Base-by-base conservation (phyloP, 2,329 filamentous ascomycete genomes). In the Alternaria metachromatica region DNA sequence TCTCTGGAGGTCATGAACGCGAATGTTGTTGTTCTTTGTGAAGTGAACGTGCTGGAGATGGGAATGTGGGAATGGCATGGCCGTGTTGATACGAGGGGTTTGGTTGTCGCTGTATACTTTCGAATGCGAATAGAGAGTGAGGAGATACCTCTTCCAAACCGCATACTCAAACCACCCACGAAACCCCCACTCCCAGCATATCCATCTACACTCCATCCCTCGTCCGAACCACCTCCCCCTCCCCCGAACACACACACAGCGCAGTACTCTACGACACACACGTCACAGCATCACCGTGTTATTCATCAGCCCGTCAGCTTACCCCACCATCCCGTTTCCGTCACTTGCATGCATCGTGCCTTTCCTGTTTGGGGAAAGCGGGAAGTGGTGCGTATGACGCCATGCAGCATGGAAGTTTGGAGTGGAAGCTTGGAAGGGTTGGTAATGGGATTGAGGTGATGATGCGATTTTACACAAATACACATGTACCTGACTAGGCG, bases 261-360 rank as follows among this genome's bases (percentile, higher is more conserved):
- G n/a, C n/a, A n/a, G n/a, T n/a, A n/a, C n/a, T 21, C 3, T 21
- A 3, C 21, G 4, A 21, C 21, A 18, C 33, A 41, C n/a, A 10
- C 1, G 13, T 46, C 26, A 21, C 15, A 46, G 4, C 20, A 20
- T 0, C 3, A 4, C 1, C 2, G 43, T 5, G 25, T 61, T 61
- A 57, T 57, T 57, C 55, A 61, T n/a, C 58, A 20, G 3, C 28
- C 37, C 21, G 11, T 49, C 58, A 57, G 53, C 58, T 57, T 57
- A 33, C 25, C n/a, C 49, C 12, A 13, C 18, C 30, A 21, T 6
- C 43, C 37, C 18, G 6, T 37, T 21, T 30, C 10, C 18, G 48
- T 11, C 23, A 3, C 21, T 10, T 30, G 28, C 21, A 23, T 37
- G 33, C 54, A 56, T 49, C 33, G 28, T 44, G 45, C 25, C 12